Evolutionary conservation across 345 rosid genomes (phyloP).

Genomic region (Eucalyptus fibrosa): DNA sequence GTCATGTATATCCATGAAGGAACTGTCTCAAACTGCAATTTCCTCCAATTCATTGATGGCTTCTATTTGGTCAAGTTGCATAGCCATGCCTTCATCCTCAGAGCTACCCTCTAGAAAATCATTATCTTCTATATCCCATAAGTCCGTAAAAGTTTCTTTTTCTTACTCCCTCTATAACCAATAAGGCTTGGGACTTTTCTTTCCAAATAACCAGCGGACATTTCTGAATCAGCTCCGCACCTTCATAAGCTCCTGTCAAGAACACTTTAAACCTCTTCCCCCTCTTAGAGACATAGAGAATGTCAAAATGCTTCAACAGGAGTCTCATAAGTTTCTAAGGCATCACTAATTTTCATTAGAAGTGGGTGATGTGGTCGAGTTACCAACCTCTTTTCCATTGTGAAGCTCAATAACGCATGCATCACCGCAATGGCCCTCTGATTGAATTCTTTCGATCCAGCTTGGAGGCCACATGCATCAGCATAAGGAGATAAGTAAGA

Average conservation of each 20-base stretch:
- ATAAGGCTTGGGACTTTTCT: constrained; percentile 49
- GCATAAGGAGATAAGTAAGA: too few species aligned
- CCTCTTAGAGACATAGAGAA: constrained; percentile 78
- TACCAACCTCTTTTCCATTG: constrained; percentile 77
- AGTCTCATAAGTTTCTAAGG: constrained; percentile 92
- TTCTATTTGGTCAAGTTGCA: constrained; percentile 15
- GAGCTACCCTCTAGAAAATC: constrained; percentile 10
- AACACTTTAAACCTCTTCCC: constrained; percentile 63
- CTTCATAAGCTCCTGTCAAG: constrained; percentile 70
- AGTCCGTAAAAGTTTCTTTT: constrained; percentile 33
- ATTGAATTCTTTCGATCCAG: too few species aligned
- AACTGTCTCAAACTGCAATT: constrained; percentile 5
- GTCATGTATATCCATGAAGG: constrained; percentile 36
- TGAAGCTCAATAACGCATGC: constrained; percentile 83
- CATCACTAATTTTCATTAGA: constrained; percentile 64
- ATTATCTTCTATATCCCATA: constrained; percentile 35
- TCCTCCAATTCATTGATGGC: constrained; percentile 9
- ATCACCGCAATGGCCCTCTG: constrained; percentile 59
- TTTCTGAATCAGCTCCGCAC: constrained; percentile 52
- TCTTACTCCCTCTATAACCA: constrained; percentile 58
- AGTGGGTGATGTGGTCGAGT: constrained; percentile 85
- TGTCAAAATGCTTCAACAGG: constrained; percentile 71
- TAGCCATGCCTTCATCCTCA: constrained; percentile 11
- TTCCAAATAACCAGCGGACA: constrained; percentile 57
- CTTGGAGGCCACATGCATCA: too few species aligned